Evolutionary conservation across 208 protist species (phyloP).

Genomic region (Phytomonas sp.): DNA sequence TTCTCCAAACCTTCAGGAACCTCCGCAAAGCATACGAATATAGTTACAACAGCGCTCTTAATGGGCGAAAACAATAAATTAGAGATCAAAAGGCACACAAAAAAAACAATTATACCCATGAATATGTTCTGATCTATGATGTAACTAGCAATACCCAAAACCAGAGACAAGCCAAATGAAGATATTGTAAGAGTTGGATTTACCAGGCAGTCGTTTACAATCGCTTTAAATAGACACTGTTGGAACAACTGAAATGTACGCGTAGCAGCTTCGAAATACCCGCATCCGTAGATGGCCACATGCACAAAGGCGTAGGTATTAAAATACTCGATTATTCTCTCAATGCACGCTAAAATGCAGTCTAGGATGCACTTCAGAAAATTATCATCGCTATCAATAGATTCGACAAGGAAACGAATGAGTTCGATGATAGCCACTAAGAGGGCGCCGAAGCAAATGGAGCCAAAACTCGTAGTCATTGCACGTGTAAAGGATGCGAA

Average conservation of each 20-base stretch:
- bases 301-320: slow-evolving; percentile 91
- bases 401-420: slow-evolving; percentile 44
- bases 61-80: slow-evolving; percentile 60
- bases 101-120: slow-evolving; percentile 42
- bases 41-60: slow-evolving; percentile 61
- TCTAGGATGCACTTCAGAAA: slow-evolving; percentile 32
- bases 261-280: slow-evolving; percentile 87
- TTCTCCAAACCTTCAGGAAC: slow-evolving; percentile 57
- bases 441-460: slow-evolving; percentile 89
- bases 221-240: slow-evolving; percentile 69
- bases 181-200: slow-evolving; percentile 51
- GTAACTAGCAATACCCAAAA: slow-evolving; percentile 45
- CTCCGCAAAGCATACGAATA: slow-evolving; percentile 90
- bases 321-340: slow-evolving; percentile 82
- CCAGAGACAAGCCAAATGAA: slow-evolving; percentile 31
- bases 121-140: slow-evolving; percentile 20
- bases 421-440: slow-evolving; percentile 82
- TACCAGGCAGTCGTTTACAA: slow-evolving; percentile 87
- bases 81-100: slow-evolving; percentile 42
- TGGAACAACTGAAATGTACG: slow-evolving; percentile 70
- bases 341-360: slow-evolving; percentile 54
- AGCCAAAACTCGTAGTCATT: slow-evolving; percentile 79
- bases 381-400: slow-evolving; percentile 24
- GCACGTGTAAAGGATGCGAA: slow-evolving; percentile 62
- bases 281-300: slow-evolving; percentile 88